These are phyloP conservation scores for Pleoardoris graminearum DNA, from an alignment of 2,329 filamentous ascomycete species.

Conservation along the genomic window DNA sequence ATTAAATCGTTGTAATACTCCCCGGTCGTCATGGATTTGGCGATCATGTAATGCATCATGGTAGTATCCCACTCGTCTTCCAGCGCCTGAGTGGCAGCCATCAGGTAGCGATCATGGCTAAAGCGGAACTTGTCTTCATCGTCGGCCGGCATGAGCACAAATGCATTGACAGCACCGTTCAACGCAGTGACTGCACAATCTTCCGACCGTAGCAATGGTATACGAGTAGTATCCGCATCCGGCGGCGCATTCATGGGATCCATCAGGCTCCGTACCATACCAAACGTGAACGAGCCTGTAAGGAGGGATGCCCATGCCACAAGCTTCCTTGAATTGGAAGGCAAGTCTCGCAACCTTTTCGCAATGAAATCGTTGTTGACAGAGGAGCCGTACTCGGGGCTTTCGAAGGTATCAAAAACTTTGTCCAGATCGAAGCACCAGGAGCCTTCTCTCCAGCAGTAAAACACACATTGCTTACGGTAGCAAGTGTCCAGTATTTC, in stretches of 20 bases:
- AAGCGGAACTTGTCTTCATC: slow-evolving; percentile 86
- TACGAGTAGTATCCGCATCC: slow-evolving; percentile 42
- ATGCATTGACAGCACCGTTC: slow-evolving; percentile 79
- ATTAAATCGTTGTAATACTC: slow-evolving; percentile 60
- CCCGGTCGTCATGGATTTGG: slow-evolving; percentile 74
- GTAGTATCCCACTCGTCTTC: slow-evolving; percentile 60
- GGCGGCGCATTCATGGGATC: slow-evolving; percentile 64
- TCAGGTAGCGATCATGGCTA: slow-evolving; percentile 83
- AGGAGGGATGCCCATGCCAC: slow-evolving; percentile 85
- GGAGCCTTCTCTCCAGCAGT: slow-evolving; percentile 78
- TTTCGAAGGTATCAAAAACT: slow-evolving; percentile 82
- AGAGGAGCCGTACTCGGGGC: slow-evolving; percentile 75
- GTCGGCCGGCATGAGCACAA: slow-evolving; percentile 78
- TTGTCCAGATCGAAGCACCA: slow-evolving; percentile 84
- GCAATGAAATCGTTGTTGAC: slow-evolving; percentile 83
- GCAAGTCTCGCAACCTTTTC: slow-evolving; percentile 75
- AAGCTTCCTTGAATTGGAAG: slow-evolving; percentile 72
- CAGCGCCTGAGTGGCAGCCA: slow-evolving; percentile 65
- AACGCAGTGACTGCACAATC: slow-evolving; percentile 76
- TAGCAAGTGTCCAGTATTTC: slow-evolving; percentile 89
- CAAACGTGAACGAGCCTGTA: slow-evolving; percentile 82
- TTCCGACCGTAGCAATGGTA: slow-evolving; percentile 58
- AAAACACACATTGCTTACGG: slow-evolving; percentile 85
- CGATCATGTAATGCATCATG: slow-evolving; percentile 86
- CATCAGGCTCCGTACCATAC: slow-evolving; percentile 75